Conservation (phyloP, 2,329 filamentous ascomycete species). For the Ophiostoma perfectum region DNA sequence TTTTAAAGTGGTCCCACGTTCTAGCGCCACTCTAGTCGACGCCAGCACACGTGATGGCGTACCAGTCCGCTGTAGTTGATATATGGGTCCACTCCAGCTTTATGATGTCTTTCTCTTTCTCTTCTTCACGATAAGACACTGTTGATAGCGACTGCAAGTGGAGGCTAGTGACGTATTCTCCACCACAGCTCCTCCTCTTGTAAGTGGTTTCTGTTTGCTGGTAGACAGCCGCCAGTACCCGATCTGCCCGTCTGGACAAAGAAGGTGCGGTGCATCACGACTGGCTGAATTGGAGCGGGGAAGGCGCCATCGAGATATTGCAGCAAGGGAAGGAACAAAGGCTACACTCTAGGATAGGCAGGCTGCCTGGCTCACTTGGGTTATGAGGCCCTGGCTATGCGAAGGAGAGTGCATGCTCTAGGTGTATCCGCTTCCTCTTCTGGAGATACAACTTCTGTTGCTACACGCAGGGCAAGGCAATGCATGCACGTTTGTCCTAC, state of each 20-base stretch:
- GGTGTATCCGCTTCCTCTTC: background rate
- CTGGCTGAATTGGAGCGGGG: background rate
- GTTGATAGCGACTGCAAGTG: background rate
- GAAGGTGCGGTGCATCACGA: background rate
- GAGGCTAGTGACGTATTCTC: constrained; percentile 20
- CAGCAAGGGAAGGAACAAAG: background rate
- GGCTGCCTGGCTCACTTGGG: too few relatives aligned
- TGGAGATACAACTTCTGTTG: background rate
- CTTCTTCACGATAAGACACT: constrained; percentile 10
- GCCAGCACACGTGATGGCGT: constrained; percentile 5
- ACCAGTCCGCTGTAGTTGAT: background rate
- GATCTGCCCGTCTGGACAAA: background rate
- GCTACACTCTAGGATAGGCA: background rate
- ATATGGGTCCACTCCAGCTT: background rate
- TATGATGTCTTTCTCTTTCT: background rate
- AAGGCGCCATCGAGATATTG: background rate
- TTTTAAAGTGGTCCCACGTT: constrained; percentile 20
- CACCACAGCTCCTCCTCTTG: constrained; percentile 6
- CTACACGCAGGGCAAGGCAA: background rate
- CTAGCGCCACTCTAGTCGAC: constrained; percentile 5
- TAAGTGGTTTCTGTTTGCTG: too few relatives aligned
- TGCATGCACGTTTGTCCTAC: background rate
- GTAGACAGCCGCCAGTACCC: too few relatives aligned
- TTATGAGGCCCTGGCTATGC: background rate
- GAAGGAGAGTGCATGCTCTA: background rate